Percentiles rank a stretch among this genome's conserved stretches.
phyloP scores from a whole-genome alignment of 1,284 basidiomycete genomes.

The Pterula multifida region DNA sequence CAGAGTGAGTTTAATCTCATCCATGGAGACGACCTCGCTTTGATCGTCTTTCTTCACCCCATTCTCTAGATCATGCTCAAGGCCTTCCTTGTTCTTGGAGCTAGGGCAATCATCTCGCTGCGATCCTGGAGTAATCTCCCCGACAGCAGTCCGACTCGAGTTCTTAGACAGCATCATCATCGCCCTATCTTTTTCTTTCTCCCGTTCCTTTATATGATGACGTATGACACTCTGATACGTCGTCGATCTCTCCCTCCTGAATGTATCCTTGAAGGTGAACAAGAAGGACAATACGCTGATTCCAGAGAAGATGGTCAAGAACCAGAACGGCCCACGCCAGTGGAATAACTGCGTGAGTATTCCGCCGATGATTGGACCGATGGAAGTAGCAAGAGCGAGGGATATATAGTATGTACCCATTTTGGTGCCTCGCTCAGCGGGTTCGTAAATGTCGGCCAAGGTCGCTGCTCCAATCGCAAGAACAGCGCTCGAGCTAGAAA shows the following conservation, averaged over 20 bases:
- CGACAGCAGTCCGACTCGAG: constrained; percentile 1
- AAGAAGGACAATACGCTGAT: constrained; percentile 46
- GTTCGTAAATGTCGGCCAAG: constrained; percentile 73
- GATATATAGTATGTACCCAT: constrained; percentile 70
- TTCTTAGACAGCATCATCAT: constrained; percentile 11
- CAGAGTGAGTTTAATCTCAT: constrained; percentile 43
- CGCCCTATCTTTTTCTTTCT: constrained; percentile 8
- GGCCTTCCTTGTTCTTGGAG: constrained; percentile 1
- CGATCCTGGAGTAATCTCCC: background rate
- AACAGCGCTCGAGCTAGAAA: constrained; percentile 58
- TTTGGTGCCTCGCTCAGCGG: constrained; percentile 65
- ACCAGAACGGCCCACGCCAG: constrained; percentile 79
- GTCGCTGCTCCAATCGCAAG: constrained; percentile 73
- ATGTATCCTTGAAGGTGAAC: constrained; percentile 71
- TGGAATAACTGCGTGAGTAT: constrained; percentile 53
- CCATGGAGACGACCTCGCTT: constrained; percentile 9
- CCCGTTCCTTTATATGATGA: constrained; percentile 16
- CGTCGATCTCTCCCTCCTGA: constrained; percentile 67
- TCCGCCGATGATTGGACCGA: constrained; percentile 68
- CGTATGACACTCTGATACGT: constrained; percentile 58
- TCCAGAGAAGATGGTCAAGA: constrained; percentile 56
- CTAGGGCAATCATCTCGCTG: background rate
- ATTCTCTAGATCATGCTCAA: constrained; percentile 11
- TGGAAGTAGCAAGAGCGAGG: constrained; percentile 45
- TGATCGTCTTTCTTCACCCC: constrained; percentile 7